phyloP scores from a whole-genome alignment of 352 stramenopile genomes.

The Globisporangium nagaii region DNA sequence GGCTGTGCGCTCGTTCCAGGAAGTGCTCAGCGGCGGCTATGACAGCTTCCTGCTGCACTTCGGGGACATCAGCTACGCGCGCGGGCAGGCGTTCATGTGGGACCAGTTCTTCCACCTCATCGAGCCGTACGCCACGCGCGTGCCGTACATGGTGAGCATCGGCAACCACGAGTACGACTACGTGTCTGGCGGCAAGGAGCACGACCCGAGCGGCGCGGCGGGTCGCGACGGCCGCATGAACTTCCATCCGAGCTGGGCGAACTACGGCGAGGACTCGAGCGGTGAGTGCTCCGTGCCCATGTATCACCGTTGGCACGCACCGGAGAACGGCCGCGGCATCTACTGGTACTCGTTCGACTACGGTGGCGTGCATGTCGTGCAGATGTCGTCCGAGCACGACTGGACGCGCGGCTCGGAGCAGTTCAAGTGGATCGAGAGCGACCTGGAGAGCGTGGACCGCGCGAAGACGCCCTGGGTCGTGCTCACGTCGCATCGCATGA shows the following conservation, averaged over 20 bases:
- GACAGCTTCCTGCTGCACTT: conserved; percentile 13
- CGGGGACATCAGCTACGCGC: conserved; percentile 11
- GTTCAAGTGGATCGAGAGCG: conserved; percentile 85
- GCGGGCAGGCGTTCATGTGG: conserved; percentile 46
- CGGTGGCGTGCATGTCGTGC: conserved; percentile 85
- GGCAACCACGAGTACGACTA: conserved; percentile 81
- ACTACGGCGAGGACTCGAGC: conserved; percentile 65
- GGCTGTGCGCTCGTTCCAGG: conserved; percentile 7
- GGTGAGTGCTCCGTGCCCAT: conserved; percentile 78
- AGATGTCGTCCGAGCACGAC: conserved; percentile 91
- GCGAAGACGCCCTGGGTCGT: conserved; percentile 89
- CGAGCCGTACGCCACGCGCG: conserved; percentile 52
- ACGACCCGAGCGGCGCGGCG: conserved; percentile 50
- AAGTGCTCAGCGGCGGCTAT: conserved; percentile 5
- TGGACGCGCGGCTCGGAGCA: conserved; percentile 80
- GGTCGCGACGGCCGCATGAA: conserved; percentile 47
- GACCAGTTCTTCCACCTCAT: conserved; percentile 76
- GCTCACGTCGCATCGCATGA: conserved; percentile 88
- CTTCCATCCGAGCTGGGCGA: conserved; percentile 65
- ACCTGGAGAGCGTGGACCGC: conserved; percentile 82
- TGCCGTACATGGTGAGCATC: conserved; percentile 79
- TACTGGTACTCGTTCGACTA: conserved; percentile 93
- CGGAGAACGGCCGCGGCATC: conserved; percentile 55
- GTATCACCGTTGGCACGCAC: conserved; percentile 64
- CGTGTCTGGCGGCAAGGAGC: conserved; percentile 30